Base-by-base conservation (phyloP, 768 basidiomycete genomes). In the Pleurotus citrinopileatus region DNA sequence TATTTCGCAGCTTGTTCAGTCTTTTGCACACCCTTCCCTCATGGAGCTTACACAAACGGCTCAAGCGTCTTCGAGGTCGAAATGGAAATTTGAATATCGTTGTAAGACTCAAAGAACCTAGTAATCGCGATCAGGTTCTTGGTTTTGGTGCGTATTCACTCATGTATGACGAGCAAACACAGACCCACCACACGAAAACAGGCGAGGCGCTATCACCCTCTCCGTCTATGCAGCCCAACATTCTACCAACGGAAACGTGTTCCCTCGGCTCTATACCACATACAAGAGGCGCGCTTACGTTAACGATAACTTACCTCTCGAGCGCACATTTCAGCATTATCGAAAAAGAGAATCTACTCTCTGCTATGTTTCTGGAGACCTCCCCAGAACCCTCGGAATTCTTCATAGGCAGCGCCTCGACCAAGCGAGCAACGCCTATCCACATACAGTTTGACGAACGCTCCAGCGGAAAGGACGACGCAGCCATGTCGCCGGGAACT, bases 1-100 rank as follows among this genome's bases (percentile, higher is more conserved):
- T 91, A 17, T 93, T 92, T 72, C 79, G 91, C 48, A 88, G 87
- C 63, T 63, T 89, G 4, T 93, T 73, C 73, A 85, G 83, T 52
- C 68, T 92, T 34, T 75, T 92, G 42, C 78, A 88, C 47, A 75
- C 90, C 20, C 76, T 91, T 2, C 91, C 91, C 12, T 73, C 86
- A 0, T 92, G 89, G 89, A 85, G 80, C 64, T 77, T 87, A 47
- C 78, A 79, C 66, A 83, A 80, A 63, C 81, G 82, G 46, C 72
- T 86, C 28, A 66, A 65, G 34, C 43, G 43, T 22, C 43, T 23
- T 13, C 20, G 22, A 22, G 44, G 50, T 60, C 68, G 75, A 57
- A 73, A 70, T 51, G 74, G 73, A 40, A 73, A 74, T 55, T 64
- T 84, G 34, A 67, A 67, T 47, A 79, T 86, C 52, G 43, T 44